Evolutionary conservation across 73 alveolate species (phyloP).

Genomic region (Paramecium biaurelia): DNA sequence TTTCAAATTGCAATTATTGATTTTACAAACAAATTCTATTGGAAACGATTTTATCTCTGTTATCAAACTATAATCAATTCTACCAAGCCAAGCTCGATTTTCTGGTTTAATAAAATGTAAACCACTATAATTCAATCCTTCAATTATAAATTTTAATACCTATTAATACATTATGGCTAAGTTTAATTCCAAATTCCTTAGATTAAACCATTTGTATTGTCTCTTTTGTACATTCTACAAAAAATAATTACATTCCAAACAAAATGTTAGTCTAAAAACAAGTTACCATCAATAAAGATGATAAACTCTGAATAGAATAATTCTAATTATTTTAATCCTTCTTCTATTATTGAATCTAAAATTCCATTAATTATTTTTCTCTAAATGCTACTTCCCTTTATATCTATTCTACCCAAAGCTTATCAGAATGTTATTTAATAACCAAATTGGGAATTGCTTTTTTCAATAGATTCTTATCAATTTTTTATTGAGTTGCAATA

Average conservation of each 20-base stretch:
- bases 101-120: background rate
- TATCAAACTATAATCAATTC: background rate
- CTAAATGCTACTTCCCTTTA: background rate
- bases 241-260: conserved; percentile 6
- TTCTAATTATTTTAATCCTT: background rate
- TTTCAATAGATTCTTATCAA: background rate
- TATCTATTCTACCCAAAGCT: conserved; percentile 14
- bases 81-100: background rate
- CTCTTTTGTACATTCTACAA: conserved; percentile 9
- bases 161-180: background rate
- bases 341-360: background rate
- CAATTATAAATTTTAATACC: background rate
- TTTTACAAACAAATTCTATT: background rate
- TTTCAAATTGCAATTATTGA: background rate
- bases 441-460: background rate
- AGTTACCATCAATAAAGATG: background rate
- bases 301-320: background rate
- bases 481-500: background rate
- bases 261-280: background rate
- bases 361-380: background rate
- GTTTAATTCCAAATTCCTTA: background rate
- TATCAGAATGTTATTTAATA: background rate
- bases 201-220: background rate
- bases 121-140: background rate
- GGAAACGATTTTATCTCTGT: background rate